Evolutionary conservation across 805 yeast genomes (phyloP).

Genomic region (Metschnikowia continentalis): DNA sequence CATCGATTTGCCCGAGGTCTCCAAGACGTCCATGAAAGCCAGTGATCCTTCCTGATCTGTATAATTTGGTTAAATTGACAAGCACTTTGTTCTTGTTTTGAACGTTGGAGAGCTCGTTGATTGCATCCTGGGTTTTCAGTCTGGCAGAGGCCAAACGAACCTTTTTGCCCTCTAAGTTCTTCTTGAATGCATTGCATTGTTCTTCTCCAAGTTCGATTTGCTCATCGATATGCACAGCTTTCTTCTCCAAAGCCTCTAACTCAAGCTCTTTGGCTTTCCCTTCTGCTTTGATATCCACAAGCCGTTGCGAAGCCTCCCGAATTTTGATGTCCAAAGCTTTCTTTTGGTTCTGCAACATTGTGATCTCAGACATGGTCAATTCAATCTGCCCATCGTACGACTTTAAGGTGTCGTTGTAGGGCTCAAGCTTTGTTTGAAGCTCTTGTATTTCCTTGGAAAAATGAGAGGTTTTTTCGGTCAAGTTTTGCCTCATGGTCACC

Average conservation of each 20-base stretch:
- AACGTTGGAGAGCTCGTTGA: conserved; percentile 48
- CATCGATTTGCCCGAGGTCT: conserved; percentile 86
- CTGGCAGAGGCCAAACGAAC: conserved; percentile 49
- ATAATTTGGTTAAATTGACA: conserved; percentile 60
- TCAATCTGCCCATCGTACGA: conserved; percentile 60
- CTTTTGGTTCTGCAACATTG: conserved; percentile 49
- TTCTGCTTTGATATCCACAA: conserved; percentile 43
- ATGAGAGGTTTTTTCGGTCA: conserved; percentile 70
- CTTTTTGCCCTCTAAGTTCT: conserved; percentile 51
- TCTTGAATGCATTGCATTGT: conserved; percentile 49
- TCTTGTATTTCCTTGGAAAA: conserved; percentile 61
- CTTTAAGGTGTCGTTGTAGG: conserved; percentile 71
- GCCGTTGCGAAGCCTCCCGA: conserved; percentile 38
- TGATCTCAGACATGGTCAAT: conserved; percentile 62
- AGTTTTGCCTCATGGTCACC: conserved; percentile 57
- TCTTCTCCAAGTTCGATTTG: conserved; percentile 57
- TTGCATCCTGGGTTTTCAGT: conserved; percentile 65
- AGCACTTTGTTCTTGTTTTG: conserved; percentile 75
- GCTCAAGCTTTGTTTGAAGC: conserved; percentile 66
- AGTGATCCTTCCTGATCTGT: conserved; percentile 72
- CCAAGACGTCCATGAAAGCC: conserved; percentile 93
- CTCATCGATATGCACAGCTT: conserved; percentile 44
- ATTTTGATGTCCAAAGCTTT: conserved; percentile 43
- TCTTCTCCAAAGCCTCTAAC: conserved; percentile 42
- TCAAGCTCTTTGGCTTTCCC: conserved; percentile 49